These are phyloP conservation scores for Mucor lusitanicus DNA, from an alignment of 371 early-diverging fungal genomes.

Conservation along the genomic window DNA sequence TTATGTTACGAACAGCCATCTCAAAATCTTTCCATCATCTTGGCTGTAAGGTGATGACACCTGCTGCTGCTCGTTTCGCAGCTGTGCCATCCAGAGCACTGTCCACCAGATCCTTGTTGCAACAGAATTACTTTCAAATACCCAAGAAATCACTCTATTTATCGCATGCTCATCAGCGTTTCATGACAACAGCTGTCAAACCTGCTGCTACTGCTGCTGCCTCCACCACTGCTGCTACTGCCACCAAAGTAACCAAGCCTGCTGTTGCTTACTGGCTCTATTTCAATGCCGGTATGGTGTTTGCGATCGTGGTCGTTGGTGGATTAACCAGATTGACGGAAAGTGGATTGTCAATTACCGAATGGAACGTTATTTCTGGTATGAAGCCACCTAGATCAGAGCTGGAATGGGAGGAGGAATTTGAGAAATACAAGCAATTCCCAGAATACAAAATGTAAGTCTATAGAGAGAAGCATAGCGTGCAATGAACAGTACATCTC, in stretches of 20 bases:
- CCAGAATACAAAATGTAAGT: conserved; percentile 93
- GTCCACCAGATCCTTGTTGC: not conserved
- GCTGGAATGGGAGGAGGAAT: conserved; percentile 90
- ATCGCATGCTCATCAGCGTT: not conserved
- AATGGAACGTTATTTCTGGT: conserved; percentile 95
- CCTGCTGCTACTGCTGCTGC: not conserved
- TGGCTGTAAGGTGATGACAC: not conserved
- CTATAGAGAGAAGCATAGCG: not conserved
- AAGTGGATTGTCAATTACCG: conserved; percentile 93
- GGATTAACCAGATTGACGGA: conserved; percentile 97
- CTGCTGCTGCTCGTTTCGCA: not conserved
- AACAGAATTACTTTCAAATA: not conserved
- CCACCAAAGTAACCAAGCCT: conserved; percentile 48
- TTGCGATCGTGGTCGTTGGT: conserved; percentile 93
- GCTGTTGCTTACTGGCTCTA: conserved; percentile 94
- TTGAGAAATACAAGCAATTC: conserved; percentile 95
- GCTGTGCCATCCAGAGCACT: not conserved
- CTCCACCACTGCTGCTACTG: not conserved
- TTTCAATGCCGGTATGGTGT: conserved; percentile 84
- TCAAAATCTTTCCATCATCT: not conserved
- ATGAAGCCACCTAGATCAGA: conserved; percentile 89
- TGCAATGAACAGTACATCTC: not conserved
- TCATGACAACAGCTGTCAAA: not conserved
- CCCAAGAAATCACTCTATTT: not conserved
- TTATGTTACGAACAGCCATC: not conserved